These are phyloP conservation scores for Salix udensis DNA, from an alignment of 345 rosid genomes.

Conservation along the genomic window DNA sequence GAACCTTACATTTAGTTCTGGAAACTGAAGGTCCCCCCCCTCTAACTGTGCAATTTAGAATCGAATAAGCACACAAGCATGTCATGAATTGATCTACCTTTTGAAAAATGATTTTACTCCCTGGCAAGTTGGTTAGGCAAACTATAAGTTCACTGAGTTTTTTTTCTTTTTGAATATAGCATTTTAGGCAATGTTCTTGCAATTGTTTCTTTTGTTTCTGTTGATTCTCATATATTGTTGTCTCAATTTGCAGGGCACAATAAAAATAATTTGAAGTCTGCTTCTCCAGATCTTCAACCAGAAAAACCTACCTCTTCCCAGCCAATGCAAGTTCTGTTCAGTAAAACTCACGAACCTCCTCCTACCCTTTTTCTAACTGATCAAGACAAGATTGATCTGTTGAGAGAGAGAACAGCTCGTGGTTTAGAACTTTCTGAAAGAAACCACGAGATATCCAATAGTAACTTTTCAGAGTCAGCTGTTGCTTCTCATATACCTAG, in stretches of 20 bases:
- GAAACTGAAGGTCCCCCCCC: neutral
- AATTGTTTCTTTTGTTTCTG: slow-evolving; percentile 12
- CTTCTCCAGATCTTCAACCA: slow-evolving; percentile 35
- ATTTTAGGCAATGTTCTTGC: neutral
- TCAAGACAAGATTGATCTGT: slow-evolving; percentile 41
- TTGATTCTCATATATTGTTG: slow-evolving; percentile 20
- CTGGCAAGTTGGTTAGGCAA: neutral
- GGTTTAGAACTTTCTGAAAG: slow-evolving; percentile 43
- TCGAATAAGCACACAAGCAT: neutral
- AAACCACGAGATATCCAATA: slow-evolving; percentile 37
- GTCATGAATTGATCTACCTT: neutral
- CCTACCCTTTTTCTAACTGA: slow-evolving; percentile 39
- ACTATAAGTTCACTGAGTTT: neutral
- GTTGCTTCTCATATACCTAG: slow-evolving; percentile 43
- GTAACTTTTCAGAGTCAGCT: slow-evolving; percentile 43
- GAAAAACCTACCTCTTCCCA: slow-evolving; percentile 47
- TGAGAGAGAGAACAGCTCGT: slow-evolving; percentile 40
- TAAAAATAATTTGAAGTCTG: slow-evolving; percentile 42
- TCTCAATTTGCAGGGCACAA: slow-evolving; percentile 44
- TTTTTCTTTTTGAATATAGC: neutral
- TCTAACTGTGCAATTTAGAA: neutral
- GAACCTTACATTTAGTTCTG: neutral
- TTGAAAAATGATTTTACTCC: neutral
- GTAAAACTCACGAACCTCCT: slow-evolving; percentile 40
- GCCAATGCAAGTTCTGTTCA: slow-evolving; percentile 38